Evolutionary conservation across 495 filamentous ascomycete genomes (phyloP).

Genomic region (Lichenothelia convexa): DNA sequence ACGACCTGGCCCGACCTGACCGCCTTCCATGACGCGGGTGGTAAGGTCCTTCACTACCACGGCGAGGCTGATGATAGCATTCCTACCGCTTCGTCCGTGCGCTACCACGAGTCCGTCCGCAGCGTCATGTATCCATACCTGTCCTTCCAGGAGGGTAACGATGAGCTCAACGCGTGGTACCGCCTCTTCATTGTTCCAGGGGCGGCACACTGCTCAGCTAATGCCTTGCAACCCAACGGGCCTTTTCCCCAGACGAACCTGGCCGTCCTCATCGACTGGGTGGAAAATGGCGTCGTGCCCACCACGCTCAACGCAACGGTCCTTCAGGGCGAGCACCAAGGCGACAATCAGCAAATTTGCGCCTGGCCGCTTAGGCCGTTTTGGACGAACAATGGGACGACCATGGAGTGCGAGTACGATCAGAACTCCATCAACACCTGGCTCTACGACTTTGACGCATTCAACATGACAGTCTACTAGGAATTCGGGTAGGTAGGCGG

Average conservation of each 20-base stretch:
- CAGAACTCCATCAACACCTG: no score
- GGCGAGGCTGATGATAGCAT: conserved; percentile 32
- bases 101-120: conserved; percentile 32
- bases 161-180: conserved; percentile 30
- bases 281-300: conserved; percentile 28
- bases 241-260: conserved; percentile 29
- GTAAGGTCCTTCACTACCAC: conserved; percentile 34
- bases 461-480: no score
- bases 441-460: no score
- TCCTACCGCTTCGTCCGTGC: conserved; percentile 28
- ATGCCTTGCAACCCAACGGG: conserved; percentile 23
- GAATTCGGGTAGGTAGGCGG: no score
- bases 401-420: conserved; percentile 25
- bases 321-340: conserved; percentile 15
- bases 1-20: conserved; percentile 30
- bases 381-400: conserved; percentile 19
- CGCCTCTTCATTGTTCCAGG: conserved; percentile 34
- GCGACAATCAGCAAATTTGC: conserved; percentile 28
- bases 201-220: conserved; percentile 30
- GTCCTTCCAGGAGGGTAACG: conserved; percentile 19
- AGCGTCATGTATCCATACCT: conserved; percentile 29
- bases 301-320: conserved; percentile 24
- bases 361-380: conserved; percentile 29
- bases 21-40: conserved; percentile 25
- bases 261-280: conserved; percentile 31